Base-by-base conservation (phyloP, 371 early-diverging fungal species). In the Lichtheimia corymbifera region DNA sequence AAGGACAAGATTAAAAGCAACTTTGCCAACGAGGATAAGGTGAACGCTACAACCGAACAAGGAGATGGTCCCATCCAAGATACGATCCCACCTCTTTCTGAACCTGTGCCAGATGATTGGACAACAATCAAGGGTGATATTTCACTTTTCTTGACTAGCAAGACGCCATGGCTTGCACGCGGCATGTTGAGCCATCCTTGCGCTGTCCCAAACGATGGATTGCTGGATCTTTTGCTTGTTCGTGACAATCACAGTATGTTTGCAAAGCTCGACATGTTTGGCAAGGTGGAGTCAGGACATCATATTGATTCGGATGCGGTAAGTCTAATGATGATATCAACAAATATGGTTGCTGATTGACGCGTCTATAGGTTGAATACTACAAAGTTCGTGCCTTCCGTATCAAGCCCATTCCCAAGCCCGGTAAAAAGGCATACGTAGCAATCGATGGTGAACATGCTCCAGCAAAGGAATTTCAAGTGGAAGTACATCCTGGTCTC, bases 361-460 rank as follows among this genome's bases (percentile, higher is more conserved):
- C 52, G 13, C 24, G 24, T n/a, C 18, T 22, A 22, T 59, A 86
- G 83, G 74, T 87, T 41, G 83, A 85, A 20, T 88, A 88, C 62
- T 80, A 83, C 62, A 88, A 88, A 52, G 67, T 84, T 28, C 80
- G 80, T 44, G 86, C 86, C 2, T 85, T 83, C 66, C 72, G 88
- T 18, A 59, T 88, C 17, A 76, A 69, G 6, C 88, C 88, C 0
- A 63, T 75, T 13, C 55, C 69, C 7, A 68, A 65, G 17, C 56
- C 70, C 14, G 71, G 70, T n/a, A 60, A 74, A 56, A 65, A 64
- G 15, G 77, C 78, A 0, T 86, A 76, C 55, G 74, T 88, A 4
- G 77, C 86, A 3, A 81, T 88, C 51, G 88, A 88, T 65, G 88
- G 88, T 14, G 88, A 88, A 35, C 84, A 80, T 58, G 81, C 83